phyloP scores from a whole-genome alignment of 1,139 yeast genomes.

The Debaryomyces fabryi region DNA sequence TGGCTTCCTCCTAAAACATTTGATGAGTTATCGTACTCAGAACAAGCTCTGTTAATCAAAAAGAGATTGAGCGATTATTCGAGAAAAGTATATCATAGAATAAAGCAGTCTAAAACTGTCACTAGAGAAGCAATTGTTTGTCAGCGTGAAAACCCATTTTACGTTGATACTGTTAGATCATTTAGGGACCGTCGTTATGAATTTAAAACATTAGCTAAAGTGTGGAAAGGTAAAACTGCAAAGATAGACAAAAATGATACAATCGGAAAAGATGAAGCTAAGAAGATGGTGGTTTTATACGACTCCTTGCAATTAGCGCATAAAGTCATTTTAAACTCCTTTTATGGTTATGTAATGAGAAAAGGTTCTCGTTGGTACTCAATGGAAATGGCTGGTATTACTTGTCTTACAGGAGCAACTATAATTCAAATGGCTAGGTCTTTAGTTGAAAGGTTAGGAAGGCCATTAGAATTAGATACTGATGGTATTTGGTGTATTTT shows the following conservation, averaged over 20 bases:
- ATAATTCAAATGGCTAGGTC: conserved; percentile 96
- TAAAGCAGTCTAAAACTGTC: conserved; percentile 79
- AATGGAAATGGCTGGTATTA: conserved; percentile 99
- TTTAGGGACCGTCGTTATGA: conserved; percentile 97
- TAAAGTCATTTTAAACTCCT: conserved; percentile 93
- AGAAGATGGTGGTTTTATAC: conserved; percentile 89
- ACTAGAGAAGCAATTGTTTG: conserved; percentile 94
- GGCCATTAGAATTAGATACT: conserved; percentile 95
- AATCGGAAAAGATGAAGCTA: conserved; percentile 76
- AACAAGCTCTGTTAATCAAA: conserved; percentile 76
- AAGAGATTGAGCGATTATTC: conserved; percentile 86
- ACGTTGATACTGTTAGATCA: conserved; percentile 89
- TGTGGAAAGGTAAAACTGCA: conserved; percentile 84
- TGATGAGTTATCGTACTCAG: conserved; percentile 74
- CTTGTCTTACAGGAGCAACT: conserved; percentile 97
- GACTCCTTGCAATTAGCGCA: conserved; percentile 97
- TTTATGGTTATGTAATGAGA: conserved; percentile 98
- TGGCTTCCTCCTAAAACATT: conserved; percentile 61
- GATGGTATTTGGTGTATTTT: conserved; percentile 99
- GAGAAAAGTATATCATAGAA: conserved; percentile 78
- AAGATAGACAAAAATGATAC: conserved; percentile 55
- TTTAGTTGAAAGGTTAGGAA: conserved; percentile 90
- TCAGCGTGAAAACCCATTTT: conserved; percentile 96
- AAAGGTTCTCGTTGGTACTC: conserved; percentile 99
- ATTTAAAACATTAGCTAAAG: conserved; percentile 90